Base-by-base conservation (phyloP, 1,284 basidiomycete species). In the Pterula multifida region DNA sequence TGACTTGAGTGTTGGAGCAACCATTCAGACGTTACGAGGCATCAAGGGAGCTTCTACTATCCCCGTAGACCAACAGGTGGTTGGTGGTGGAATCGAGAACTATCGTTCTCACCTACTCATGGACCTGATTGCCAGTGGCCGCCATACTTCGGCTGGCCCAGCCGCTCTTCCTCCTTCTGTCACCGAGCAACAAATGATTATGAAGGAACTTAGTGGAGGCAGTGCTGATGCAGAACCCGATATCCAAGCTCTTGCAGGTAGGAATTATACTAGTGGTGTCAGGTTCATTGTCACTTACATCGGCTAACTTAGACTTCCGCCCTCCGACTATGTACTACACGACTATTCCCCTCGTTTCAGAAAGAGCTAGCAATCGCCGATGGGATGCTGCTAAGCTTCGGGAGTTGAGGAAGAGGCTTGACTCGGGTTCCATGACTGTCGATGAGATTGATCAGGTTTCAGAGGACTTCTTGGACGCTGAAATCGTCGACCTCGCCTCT, bases 321-420 rank as follows among this genome's bases (percentile, higher is more conserved):
- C 83, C 87, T 46, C 87, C 90, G 4, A 88, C 82, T 3, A 90
- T 90, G 73, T 97, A 97, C 67, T 96, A 95, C 68, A 90, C 90
- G 17, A 85, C 87, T 21, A 93, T 97, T 53, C 92, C 93, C 4
- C 70, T 84, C 51, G 84, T 90, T 44, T 82, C 86, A 51, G 84
- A 94, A 69, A 77, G 91, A 54, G 76, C 81, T 26, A 82, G 88
- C 63, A 88, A 81, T 65, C 81, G 90, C 57, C 83, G 89, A 46
- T 93, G 90, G 80, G 95, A 98, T 65, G 87, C 92, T n/a, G 83
- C 89, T 6, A 87, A 91, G 59, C 73, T 98, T 58, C 86, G 95
- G 47, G 96, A 99, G 57, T 74, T 98, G 53, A 82, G 95, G 57
- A 97, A 96, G 69, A 78, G 86, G 50, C 75, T 97, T 55, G 94